Base-by-base conservation (phyloP, 352 stramenopile species). In the Globisporangium nunn region DNA sequence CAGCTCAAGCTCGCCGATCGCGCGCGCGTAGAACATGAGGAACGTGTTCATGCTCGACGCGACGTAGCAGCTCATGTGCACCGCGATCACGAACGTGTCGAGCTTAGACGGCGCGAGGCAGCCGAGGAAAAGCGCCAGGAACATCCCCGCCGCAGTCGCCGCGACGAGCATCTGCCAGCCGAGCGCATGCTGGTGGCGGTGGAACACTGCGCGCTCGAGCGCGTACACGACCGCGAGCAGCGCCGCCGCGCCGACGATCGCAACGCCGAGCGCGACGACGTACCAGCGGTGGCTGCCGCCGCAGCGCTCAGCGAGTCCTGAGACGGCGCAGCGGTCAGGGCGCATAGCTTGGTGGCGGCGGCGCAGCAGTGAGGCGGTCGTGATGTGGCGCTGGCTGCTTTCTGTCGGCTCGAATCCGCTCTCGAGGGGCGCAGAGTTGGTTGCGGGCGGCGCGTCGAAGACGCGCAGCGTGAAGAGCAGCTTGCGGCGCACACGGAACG, bases 1-100 rank as follows among this genome's bases (percentile, higher is more conserved):
- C 40, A 81, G 67, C 7, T 72, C 62, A 8, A 67, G 58, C 2
- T 60, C 51, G 10, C 44, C 63, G 45, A 78, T 71, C 35, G 71
- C 35, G 14, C 66, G 10, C 33, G 67, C 66, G 43, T 75, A 64
- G 28, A 76, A 66, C 56, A 74, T 72, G 33, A 85, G 57, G 48
- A 71, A 85, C 23, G 74, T 66, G 55, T 85, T 80, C 63, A 85
- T 67, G 54, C 65, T 74, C 17, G 70, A 72, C 48, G 71, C 67
- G 12, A 81, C 44, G 29, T 82, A 74, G 50, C 70, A 73, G n/a
- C 45, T 53, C 54, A 80, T 72, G 54, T 80, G 76, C 35, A 82
- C 59, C 15, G 65, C 44, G 15, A 81, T 59, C 30, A 80, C 70
- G 30, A 78, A 28, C 15, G 65, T 63, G 50, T 85, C 74, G 28